A percentile compares a stretch with the other conserved stretches of the same genome.
phyloP scores from a whole-genome alignment of 805 yeast species.

The Spathaspora arborariae region DNA sequence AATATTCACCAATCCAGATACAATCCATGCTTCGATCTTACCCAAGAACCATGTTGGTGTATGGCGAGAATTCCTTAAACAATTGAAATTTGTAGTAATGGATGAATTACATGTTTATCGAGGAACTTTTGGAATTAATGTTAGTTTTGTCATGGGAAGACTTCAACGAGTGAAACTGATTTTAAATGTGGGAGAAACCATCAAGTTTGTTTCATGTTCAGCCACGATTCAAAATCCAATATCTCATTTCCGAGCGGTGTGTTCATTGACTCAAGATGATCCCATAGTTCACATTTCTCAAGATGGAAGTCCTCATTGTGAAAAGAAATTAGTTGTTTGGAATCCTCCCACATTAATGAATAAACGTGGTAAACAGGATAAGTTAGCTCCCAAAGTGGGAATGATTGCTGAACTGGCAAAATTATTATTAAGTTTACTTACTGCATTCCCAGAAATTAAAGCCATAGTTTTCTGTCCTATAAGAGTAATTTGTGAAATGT shows the following conservation, averaged over 20 bases:
- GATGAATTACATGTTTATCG: constrained; percentile 85
- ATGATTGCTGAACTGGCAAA: constrained; percentile 76
- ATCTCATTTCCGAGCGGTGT: constrained; percentile 66
- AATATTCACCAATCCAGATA: constrained; percentile 93
- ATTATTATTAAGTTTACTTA: constrained; percentile 61
- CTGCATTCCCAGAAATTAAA: constrained; percentile 52
- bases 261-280: constrained; percentile 52
- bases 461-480: constrained; percentile 90
- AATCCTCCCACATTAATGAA: constrained; percentile 69
- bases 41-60: constrained; percentile 59
- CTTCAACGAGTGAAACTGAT: constrained; percentile 51
- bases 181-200: constrained; percentile 23
- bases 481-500: constrained; percentile 77
- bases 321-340: constrained; percentile 75
- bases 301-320: constrained; percentile 90
- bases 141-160: constrained; percentile 78
- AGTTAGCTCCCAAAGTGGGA: constrained; percentile 47
- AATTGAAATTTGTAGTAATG: constrained; percentile 70
- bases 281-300: constrained; percentile 54
- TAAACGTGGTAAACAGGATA: constrained; percentile 24
- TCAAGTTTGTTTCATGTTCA: constrained; percentile 83
- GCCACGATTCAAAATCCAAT: constrained; percentile 83
- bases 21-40: constrained; percentile 77
- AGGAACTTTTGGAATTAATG: constrained; percentile 92
- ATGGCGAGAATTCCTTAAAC: constrained; percentile 68